Percentiles rank a stretch among this genome's conserved stretches.
Conservation (phyloP, 495 filamentous ascomycete species). For the Emericellopsis terricola region DNA sequence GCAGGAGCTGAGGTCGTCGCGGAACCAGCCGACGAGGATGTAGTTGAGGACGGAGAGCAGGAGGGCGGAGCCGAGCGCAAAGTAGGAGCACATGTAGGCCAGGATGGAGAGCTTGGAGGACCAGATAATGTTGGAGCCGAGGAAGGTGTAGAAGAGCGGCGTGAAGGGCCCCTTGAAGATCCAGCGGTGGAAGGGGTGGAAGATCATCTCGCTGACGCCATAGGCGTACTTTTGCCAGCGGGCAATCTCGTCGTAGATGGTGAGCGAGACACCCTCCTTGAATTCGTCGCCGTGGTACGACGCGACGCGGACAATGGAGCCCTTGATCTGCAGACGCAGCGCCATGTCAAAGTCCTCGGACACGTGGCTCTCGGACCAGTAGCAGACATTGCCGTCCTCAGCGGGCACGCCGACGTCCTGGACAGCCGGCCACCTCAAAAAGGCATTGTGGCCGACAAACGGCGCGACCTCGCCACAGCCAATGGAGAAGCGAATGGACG, state of each 20-base stretch:
- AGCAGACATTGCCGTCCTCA: slow-evolving; percentile 37
- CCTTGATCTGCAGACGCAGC: slow-evolving; percentile 43
- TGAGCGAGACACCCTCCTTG: slow-evolving; percentile 59
- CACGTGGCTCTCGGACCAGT: slow-evolving; percentile 55
- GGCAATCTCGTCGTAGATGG: slow-evolving; percentile 56
- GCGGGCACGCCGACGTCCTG: slow-evolving; percentile 35
- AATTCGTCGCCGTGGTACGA: slow-evolving; percentile 47
- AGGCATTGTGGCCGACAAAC: slow-evolving; percentile 51
- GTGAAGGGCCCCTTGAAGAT: slow-evolving; percentile 40
- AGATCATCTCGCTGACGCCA: slow-evolving; percentile 50
- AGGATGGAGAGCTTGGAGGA: slow-evolving; percentile 52
- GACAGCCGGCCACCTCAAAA: slow-evolving; percentile 50
- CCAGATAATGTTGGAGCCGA: slow-evolving; percentile 38
- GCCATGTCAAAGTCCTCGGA: slow-evolving; percentile 67
- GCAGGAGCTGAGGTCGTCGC: slow-evolving; percentile 37
- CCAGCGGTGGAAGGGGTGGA: slow-evolving; percentile 35
- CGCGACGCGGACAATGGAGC: slow-evolving; percentile 45
- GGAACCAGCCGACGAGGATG: slow-evolving; percentile 44
- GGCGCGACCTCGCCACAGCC: slow-evolving; percentile 53
- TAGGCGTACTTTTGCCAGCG: slow-evolving; percentile 70
- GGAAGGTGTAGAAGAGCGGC: slow-evolving; percentile 41
- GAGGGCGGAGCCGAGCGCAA: slow-evolving; percentile 51
- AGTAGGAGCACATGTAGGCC: slow-evolving; percentile 62
- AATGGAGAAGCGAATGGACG: slow-evolving; percentile 46
- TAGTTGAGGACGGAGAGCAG: slow-evolving; percentile 46